Percentiles rank a stretch among this genome's conserved stretches.
Evolutionary conservation across 768 basidiomycete species (phyloP).

Genomic region (Steccherinum ochraceum): DNA sequence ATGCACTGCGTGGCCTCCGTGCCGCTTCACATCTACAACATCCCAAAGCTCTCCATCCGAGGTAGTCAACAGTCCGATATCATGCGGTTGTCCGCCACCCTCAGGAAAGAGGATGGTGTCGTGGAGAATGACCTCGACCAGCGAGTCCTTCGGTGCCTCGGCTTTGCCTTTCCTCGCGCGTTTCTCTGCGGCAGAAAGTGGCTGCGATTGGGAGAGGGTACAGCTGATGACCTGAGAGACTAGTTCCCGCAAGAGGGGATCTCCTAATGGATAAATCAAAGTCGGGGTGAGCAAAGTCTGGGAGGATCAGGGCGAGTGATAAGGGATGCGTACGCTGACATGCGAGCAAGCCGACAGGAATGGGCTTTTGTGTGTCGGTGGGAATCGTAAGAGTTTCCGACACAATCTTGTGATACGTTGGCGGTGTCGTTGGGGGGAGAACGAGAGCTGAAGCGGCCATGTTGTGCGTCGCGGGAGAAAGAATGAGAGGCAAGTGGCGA

Average conservation of each 20-base stretch:
- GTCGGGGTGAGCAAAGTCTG: neutral
- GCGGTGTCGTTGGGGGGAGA: conserved; percentile 37
- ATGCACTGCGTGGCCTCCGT: conserved; percentile 72
- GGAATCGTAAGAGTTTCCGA: conserved; percentile 52
- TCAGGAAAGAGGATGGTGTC: conserved; percentile 82
- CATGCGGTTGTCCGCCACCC: conserved; percentile 77
- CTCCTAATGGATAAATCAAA: conserved; percentile 35
- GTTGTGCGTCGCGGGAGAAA: too few species aligned
- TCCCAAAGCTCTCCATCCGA: conserved; percentile 43
- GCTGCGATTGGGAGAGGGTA: conserved; percentile 37
- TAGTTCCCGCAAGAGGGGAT: conserved; percentile 59
- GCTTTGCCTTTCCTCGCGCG: conserved; percentile 49
- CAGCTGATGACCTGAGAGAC: conserved; percentile 51
- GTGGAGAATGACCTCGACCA: conserved; percentile 62
- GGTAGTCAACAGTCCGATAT: conserved; percentile 52
- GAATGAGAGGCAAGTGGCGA: neutral
- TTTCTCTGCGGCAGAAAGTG: conserved; percentile 26
- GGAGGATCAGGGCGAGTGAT: conserved; percentile 1
- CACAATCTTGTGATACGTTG: conserved; percentile 60
- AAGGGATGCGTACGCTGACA: conserved; percentile 56
- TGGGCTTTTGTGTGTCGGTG: conserved; percentile 39
- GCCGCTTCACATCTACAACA: conserved; percentile 61
- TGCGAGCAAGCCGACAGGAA: conserved; percentile 72
- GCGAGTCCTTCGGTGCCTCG: conserved; percentile 38
- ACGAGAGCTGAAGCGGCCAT: conserved; percentile 41